Base-by-base conservation (phyloP, 805 yeast species). In the Teunomyces panamensis region DNA sequence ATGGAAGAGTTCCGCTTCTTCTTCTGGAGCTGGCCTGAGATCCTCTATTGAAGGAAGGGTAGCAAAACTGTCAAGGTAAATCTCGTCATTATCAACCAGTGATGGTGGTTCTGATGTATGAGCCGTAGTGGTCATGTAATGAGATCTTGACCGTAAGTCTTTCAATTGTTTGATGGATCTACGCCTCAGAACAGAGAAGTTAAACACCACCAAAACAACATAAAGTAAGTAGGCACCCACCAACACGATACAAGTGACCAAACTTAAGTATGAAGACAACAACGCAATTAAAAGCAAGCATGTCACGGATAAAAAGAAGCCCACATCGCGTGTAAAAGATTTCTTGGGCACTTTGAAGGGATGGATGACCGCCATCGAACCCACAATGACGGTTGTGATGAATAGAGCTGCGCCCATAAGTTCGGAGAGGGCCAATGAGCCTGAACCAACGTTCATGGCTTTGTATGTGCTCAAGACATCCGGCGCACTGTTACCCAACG, bases 401-500 rank as follows among this genome's bases (percentile, higher is more conserved):
- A 94, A 90, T 39, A 87, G 80, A 0, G 95, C 87, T 1, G 97
- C 94, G 0, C 99, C 98, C 29, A 90, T 67, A n/a, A 92, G 71
- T 62, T 91, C 97, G 1, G 97, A 94, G 5, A 92, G 67, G 0
- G 98, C 97, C 60, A 92, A 69, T 0, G 89, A 78, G 0, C 85
- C 81, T 1, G 88, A 80, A n/a, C 80, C 84, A 1, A 81, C 68
- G 9, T 77, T 74, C 81, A 94, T 79, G 3, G 97, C 96, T 43
- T 85, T 83, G 61, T 83, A 88, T 0, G 96, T 89, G 42, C 92
- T 80, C 32, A 90, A 78, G 3, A 92, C 81, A 63, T 92, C 99
- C 0, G 97, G 96, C 0, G 95, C 77, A 3, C 96, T 96, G 65
- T 92, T 92, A 0, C 97, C 98, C 50, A 92, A 75, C 0, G 98